Evolutionary conservation across 2,329 filamentous ascomycete species (phyloP).

Genomic region (Exophiala alcalophila): DNA sequence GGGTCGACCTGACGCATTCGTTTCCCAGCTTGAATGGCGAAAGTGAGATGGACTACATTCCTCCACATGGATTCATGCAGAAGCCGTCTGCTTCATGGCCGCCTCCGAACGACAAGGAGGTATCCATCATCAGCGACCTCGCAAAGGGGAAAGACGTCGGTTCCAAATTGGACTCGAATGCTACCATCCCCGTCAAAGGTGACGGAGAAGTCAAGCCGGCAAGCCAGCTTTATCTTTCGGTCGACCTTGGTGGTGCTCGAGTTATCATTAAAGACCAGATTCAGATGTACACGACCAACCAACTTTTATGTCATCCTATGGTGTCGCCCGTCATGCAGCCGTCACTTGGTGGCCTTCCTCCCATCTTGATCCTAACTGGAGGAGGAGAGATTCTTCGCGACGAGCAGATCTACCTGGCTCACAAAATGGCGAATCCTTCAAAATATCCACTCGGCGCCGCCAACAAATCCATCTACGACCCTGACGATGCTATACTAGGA

Average conservation of each 20-base stretch:
- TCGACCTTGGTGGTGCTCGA: slow-evolving; percentile 67
- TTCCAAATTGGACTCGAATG: slow-evolving; percentile 36
- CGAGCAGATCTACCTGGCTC: slow-evolving; percentile 91
- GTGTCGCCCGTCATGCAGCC: slow-evolving; percentile 88
- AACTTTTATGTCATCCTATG: slow-evolving; percentile 78
- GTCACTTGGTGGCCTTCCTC: slow-evolving; percentile 83
- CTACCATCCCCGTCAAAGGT: slow-evolving; percentile 3
- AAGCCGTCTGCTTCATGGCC: slow-evolving; percentile 90
- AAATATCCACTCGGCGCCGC: slow-evolving; percentile 68
- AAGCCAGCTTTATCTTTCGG: slow-evolving; percentile 49
- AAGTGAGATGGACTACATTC: slow-evolving; percentile 80
- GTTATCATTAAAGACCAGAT: slow-evolving; percentile 86
- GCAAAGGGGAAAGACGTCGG: slow-evolving; percentile 35
- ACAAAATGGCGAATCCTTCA: slow-evolving; percentile 83
- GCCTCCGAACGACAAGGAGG: slow-evolving; percentile 77
- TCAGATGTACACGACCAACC: slow-evolving; percentile 82
- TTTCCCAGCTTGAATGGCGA: slow-evolving; percentile 83
- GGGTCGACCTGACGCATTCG: slow-evolving; percentile 93
- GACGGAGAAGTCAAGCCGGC: slow-evolving; percentile 28
- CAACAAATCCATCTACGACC: slow-evolving; percentile 62
- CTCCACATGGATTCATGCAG: slow-evolving; percentile 81
- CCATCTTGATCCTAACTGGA: slow-evolving; percentile 79
- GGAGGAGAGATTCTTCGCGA: slow-evolving; percentile 87
- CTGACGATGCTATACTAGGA: slow-evolving; percentile 51
- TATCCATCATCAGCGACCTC: slow-evolving; percentile 48